phyloP scores from a whole-genome alignment of 2,329 filamentous ascomycete genomes.

The Aspergillus fructus region DNA sequence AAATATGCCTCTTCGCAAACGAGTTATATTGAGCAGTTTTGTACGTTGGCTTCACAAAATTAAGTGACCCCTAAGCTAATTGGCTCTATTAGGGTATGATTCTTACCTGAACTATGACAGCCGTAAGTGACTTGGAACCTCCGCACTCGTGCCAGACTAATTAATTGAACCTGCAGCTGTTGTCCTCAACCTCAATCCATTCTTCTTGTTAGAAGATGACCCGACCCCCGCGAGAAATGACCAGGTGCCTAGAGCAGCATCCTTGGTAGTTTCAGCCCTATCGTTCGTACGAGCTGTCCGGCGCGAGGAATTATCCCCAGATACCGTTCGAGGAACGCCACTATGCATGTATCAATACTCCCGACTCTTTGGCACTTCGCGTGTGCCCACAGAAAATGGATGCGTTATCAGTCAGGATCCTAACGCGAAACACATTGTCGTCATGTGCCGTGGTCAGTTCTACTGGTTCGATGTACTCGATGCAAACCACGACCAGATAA shows the following conservation, averaged over 20 bases:
- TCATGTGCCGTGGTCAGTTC: constrained; percentile 91
- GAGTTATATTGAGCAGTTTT: constrained; percentile 98
- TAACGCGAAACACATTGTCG: constrained; percentile 87
- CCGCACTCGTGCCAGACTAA: not conserved
- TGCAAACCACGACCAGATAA: constrained; percentile 90
- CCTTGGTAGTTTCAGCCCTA: constrained; percentile 82
- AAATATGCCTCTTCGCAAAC: constrained; percentile 86
- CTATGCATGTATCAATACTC: constrained; percentile 99
- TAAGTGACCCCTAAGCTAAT: constrained; percentile 5
- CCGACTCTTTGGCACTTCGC: constrained; percentile 87
- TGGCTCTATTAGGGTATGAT: constrained; percentile 77
- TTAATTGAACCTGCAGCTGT: constrained; percentile 55
- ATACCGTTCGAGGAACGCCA: constrained; percentile 77
- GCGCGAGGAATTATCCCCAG: constrained; percentile 87
- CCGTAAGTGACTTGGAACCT: constrained; percentile 43
- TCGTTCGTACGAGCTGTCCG: constrained; percentile 91
- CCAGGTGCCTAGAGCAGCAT: constrained; percentile 91
- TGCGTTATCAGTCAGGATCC: constrained; percentile 96
- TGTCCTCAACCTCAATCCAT: constrained; percentile 94
- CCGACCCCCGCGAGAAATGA: constrained; percentile 95
- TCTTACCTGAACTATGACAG: constrained; percentile 98
- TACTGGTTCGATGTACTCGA: constrained; percentile 99
- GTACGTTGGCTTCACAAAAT: constrained; percentile 55
- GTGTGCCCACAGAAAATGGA: constrained; percentile 89
- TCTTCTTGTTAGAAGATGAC: constrained; percentile 96